These are phyloP conservation scores for Leptographium flavum DNA, from an alignment of 2,329 filamentous ascomycete genomes.

Conservation along the genomic window DNA sequence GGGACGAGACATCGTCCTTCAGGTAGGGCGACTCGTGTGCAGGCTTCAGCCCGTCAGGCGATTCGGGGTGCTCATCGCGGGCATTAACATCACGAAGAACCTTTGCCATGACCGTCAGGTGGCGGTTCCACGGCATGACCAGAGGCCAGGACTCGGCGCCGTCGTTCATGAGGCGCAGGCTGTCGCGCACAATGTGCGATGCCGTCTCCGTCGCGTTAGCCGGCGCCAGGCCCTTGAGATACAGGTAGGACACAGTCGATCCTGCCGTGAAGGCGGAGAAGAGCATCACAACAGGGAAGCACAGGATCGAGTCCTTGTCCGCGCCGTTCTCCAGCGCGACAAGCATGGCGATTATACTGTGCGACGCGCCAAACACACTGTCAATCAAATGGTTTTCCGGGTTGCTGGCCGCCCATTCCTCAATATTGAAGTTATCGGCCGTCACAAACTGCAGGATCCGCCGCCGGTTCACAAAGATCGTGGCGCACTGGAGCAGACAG, in stretches of 20 bases:
- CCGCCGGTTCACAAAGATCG: slow-evolving; percentile 46
- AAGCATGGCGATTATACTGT: slow-evolving; percentile 41
- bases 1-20: slow-evolving; percentile 42
- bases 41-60: slow-evolving; percentile 22
- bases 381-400: slow-evolving; percentile 37
- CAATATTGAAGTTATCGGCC: slow-evolving; percentile 33
- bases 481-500: slow-evolving; percentile 44
- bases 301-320: slow-evolving; percentile 44
- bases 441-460: slow-evolving; percentile 44
- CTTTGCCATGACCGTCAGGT: slow-evolving; percentile 46
- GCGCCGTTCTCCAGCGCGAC: slow-evolving; percentile 39
- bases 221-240: slow-evolving; percentile 45
- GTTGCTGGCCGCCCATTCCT: slow-evolving; percentile 34
- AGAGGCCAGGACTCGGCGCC: slow-evolving; percentile 46
- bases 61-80: slow-evolving; percentile 16
- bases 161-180: slow-evolving; percentile 43
- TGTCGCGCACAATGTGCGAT: slow-evolving; percentile 40
- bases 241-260: slow-evolving; percentile 46
- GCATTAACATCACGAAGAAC: slow-evolving; percentile 40
- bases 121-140: slow-evolving; percentile 44
- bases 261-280: slow-evolving; percentile 48
- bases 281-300: slow-evolving; percentile 49
- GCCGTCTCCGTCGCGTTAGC: slow-evolving; percentile 42
- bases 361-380: slow-evolving; percentile 42
- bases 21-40: slow-evolving; percentile 23